Evolutionary conservation across 1,139 yeast genomes (phyloP).

Genomic region (Lodderomyces parapsilosis): DNA sequence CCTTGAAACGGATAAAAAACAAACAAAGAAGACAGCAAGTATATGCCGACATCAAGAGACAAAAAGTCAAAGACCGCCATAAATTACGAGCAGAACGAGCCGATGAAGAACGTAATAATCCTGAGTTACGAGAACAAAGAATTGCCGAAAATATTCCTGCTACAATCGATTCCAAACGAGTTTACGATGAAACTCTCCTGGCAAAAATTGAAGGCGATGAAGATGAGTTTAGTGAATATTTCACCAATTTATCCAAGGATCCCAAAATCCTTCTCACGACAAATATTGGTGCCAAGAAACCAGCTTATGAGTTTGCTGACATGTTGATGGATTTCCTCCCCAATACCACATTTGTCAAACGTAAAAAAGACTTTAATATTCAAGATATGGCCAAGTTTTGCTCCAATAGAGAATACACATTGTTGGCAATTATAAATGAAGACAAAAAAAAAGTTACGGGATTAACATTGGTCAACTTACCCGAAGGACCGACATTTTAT

Average conservation of each 20-base stretch:
- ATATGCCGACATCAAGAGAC: constrained; percentile 71
- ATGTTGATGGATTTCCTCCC: constrained; percentile 83
- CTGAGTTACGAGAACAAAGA: constrained; percentile 78
- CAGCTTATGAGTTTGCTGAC: constrained; percentile 90
- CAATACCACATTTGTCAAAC: constrained; percentile 78
- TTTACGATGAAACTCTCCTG: constrained; percentile 83
- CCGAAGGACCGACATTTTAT: constrained; percentile 93
- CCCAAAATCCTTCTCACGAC: constrained; percentile 92
- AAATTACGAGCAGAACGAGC: constrained; percentile 74
- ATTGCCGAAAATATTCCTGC: constrained; percentile 77
- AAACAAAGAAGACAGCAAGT: constrained; percentile 79
- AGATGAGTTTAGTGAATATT: constrained; percentile 73
- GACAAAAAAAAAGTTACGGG: constrained; percentile 92
- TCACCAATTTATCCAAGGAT: constrained; percentile 50
- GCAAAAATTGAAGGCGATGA: constrained; percentile 69
- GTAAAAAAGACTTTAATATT: constrained; percentile 81
- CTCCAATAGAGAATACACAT: constrained; percentile 80
- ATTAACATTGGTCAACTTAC: constrained; percentile 86
- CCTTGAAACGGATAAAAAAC: constrained; percentile 57
- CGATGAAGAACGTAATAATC: constrained; percentile 78
- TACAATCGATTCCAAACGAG: constrained; percentile 86
- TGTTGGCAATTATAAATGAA: constrained; percentile 84
- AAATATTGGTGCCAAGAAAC: constrained; percentile 78
- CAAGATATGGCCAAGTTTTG: constrained; percentile 85
- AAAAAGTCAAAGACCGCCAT: constrained; percentile 75